Conservation (phyloP, 495 filamentous ascomycete species). For the Trypethelium eluteriae region DNA sequence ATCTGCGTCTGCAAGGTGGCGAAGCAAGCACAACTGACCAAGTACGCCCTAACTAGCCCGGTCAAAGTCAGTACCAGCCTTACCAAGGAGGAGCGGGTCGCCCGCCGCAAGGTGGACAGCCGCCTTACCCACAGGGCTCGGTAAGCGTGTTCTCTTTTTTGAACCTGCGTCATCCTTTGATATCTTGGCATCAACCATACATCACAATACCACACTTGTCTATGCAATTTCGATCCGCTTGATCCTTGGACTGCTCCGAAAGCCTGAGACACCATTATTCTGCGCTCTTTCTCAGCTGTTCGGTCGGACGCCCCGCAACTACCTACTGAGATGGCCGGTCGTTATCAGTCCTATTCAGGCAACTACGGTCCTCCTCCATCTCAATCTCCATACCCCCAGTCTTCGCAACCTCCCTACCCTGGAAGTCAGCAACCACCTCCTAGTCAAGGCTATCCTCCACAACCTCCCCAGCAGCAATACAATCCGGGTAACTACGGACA, state of each 20-base stretch:
- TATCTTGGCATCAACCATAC: conserved; percentile 4
- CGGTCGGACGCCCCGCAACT: neutral
- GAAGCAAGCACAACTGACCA: conserved; percentile 4
- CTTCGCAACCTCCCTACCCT: conserved; percentile 13
- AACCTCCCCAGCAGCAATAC: conserved; percentile 16
- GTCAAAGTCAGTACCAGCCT: neutral
- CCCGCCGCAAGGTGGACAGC: conserved; percentile 1
- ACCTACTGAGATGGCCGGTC: conserved; percentile 4
- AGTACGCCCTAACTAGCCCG: neutral
- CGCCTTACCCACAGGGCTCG: neutral
- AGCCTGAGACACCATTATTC: neutral
- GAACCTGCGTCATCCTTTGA: neutral
- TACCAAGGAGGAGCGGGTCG: conserved; percentile 8
- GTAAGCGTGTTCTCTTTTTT: conserved; percentile 5
- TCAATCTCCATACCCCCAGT: neutral
- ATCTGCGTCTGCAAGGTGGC: neutral
- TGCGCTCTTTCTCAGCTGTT: neutral
- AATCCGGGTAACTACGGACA: conserved; percentile 18
- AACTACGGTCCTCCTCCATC: neutral
- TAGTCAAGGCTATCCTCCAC: conserved; percentile 19
- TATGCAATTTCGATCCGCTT: neutral
- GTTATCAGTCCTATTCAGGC: conserved; percentile 1
- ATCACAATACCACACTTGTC: neutral
- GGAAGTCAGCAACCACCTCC: conserved; percentile 13
- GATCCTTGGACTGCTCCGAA: neutral